phyloP scores from a whole-genome alignment of 2,329 filamentous ascomycete species.

The Emmonsiellopsis sp. region DNA sequence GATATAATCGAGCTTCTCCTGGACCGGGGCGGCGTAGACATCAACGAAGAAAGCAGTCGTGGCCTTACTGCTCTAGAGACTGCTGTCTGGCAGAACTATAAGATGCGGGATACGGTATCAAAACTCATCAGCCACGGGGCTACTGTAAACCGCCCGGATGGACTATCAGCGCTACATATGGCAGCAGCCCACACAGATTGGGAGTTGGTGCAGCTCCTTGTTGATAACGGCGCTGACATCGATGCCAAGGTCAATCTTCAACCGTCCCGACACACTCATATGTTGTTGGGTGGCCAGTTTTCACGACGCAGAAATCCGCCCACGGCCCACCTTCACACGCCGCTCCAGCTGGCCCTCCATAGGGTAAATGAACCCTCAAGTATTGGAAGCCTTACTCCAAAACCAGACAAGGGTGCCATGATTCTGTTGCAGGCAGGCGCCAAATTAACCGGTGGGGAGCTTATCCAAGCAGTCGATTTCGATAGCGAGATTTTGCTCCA shows the following conservation, averaged over 20 bases:
- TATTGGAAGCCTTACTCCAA: not conserved
- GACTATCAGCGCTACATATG: constrained; percentile 3
- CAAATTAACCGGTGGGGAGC: not conserved
- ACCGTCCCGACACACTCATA: not conserved
- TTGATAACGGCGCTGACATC: not conserved
- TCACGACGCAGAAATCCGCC: no score
- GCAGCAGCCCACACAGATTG: not conserved
- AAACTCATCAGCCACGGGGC: not conserved
- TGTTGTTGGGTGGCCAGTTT: not conserved
- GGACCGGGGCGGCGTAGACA: not conserved
- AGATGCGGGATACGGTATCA: not conserved
- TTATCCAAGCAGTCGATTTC: not conserved
- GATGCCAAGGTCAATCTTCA: not conserved
- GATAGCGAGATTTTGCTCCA: not conserved
- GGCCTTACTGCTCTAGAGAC: not conserved
- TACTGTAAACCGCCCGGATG: not conserved
- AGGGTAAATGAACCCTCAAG: no score
- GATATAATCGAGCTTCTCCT: constrained; percentile 1
- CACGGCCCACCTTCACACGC: not conserved
- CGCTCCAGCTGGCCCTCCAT: not conserved
- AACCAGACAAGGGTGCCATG: not conserved
- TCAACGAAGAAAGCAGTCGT: not conserved
- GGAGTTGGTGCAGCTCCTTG: not conserved
- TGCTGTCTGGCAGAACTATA: not conserved
- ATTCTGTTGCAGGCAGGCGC: not conserved